Evolutionary conservation across 495 filamentous ascomycete species (phyloP).

Genomic region (Cryomyces antarcticus): DNA sequence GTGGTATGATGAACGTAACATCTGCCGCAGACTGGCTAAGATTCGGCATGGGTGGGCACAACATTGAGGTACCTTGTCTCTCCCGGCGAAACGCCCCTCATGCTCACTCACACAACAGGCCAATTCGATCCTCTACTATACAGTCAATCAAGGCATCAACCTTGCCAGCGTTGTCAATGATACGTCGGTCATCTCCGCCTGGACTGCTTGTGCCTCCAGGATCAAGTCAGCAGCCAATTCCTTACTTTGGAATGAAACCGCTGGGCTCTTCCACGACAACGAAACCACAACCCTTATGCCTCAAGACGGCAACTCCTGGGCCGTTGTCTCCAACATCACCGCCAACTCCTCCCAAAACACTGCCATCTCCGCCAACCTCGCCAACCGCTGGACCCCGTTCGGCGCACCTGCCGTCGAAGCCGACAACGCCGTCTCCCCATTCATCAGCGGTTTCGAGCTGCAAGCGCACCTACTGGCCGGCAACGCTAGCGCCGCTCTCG

Average conservation of each 20-base stretch:
- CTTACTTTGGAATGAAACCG: constrained; percentile 12
- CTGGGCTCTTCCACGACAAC: constrained; percentile 16
- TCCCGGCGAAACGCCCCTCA: neutral
- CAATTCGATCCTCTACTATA: constrained; percentile 17
- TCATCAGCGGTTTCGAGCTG: constrained; percentile 40
- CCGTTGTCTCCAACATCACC: constrained; percentile 17
- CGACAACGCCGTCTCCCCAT: constrained; percentile 36
- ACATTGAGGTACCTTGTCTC: constrained; percentile 20
- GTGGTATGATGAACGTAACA: constrained; percentile 15
- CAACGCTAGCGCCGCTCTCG: constrained; percentile 27
- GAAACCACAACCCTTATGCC: constrained; percentile 19
- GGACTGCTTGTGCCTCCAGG: constrained; percentile 6
- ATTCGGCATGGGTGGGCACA: constrained; percentile 28
- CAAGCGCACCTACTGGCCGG: constrained; percentile 33
- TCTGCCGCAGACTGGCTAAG: constrained; percentile 19
- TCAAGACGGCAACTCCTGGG: constrained; percentile 31
- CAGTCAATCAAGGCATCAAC: constrained; percentile 15
- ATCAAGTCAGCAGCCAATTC: constrained; percentile 14
- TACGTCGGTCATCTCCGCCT: constrained; percentile 4
- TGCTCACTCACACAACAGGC: constrained; percentile 2
- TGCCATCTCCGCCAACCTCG: constrained; percentile 25
- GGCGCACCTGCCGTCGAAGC: constrained; percentile 39
- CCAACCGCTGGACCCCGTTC: constrained; percentile 32
- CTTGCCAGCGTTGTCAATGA: constrained; percentile 17
- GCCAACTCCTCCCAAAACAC: constrained; percentile 6